Evolutionary conservation across 495 filamentous ascomycete species (phyloP).

Genomic region (Lasiosphaeriaceae sp.): DNA sequence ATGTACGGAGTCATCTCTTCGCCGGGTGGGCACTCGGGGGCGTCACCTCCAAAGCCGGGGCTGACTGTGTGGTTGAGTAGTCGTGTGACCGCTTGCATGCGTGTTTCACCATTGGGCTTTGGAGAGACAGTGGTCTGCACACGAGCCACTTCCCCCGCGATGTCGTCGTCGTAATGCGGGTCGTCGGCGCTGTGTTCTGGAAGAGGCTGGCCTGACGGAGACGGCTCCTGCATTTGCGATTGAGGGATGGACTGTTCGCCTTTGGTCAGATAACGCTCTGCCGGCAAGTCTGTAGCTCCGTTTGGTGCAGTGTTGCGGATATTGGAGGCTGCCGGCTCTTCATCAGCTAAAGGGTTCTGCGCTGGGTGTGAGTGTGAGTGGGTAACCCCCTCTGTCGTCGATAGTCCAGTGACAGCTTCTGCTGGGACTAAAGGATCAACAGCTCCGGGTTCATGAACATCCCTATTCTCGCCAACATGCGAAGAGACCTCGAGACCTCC

Average conservation of each 20-base stretch:
- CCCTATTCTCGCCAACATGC: slow-evolving; percentile 1
- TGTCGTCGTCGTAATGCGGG: slow-evolving; percentile 59
- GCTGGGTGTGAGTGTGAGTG: slow-evolving; percentile 16
- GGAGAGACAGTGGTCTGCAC: slow-evolving; percentile 52
- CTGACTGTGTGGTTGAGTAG: slow-evolving; percentile 64
- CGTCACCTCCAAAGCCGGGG: slow-evolving; percentile 45
- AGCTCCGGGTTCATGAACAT: slow-evolving; percentile 11
- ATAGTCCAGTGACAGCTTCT: slow-evolving; percentile 21
- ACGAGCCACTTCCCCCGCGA: slow-evolving; percentile 56
- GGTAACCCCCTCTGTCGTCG: slow-evolving; percentile 21
- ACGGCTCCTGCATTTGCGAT: slow-evolving; percentile 24
- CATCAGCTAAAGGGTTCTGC: not conserved
- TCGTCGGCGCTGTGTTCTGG: slow-evolving; percentile 54
- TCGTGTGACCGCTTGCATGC: slow-evolving; percentile 53
- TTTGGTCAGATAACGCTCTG: slow-evolving; percentile 10
- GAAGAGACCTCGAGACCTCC: slow-evolving; percentile 15
- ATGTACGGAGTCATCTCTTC: slow-evolving; percentile 63
- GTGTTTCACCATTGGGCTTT: slow-evolving; percentile 41
- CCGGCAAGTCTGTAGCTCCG: slow-evolving; percentile 7
- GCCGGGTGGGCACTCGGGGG: slow-evolving; percentile 47
- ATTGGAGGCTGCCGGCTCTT: not conserved
- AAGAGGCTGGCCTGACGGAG: slow-evolving; percentile 25
- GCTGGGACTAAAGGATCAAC: slow-evolving; percentile 3
- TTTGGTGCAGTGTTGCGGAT: slow-evolving; percentile 2
- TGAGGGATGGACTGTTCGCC: slow-evolving; percentile 19